Evolutionary conservation across 352 stramenopile species (phyloP).

Genomic region (Globisporangium uncinulatum): DNA sequence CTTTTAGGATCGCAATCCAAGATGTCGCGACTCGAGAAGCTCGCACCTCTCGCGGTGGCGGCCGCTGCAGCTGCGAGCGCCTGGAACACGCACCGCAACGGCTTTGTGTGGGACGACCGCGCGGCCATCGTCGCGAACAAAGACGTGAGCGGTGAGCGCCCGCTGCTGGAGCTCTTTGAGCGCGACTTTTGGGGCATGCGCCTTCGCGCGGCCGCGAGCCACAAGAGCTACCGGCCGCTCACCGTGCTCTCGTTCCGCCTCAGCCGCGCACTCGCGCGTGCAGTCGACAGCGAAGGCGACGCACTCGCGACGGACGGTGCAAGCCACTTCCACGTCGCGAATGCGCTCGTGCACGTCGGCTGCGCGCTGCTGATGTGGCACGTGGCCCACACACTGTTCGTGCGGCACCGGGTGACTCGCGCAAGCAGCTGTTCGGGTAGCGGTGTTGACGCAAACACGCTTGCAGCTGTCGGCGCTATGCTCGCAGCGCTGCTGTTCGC

Average conservation of each 20-base stretch:
- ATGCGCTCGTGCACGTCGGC: slow-evolving; percentile 55
- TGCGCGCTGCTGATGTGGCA: slow-evolving; percentile 56
- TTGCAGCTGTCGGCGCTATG: slow-evolving; percentile 8
- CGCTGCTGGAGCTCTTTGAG: slow-evolving; percentile 33
- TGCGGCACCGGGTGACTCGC: neutral
- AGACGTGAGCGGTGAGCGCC: slow-evolving; percentile 29
- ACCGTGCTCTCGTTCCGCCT: slow-evolving; percentile 62
- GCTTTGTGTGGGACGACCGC: slow-evolving; percentile 86
- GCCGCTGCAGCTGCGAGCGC: slow-evolving; percentile 28
- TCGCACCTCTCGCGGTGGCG: slow-evolving; percentile 9
- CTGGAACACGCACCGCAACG: slow-evolving; percentile 42
- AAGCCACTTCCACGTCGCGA: slow-evolving; percentile 52
- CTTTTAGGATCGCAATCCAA: too few relatives aligned
- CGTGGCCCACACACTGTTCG: slow-evolving; percentile 33
- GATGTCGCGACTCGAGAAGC: too few relatives aligned
- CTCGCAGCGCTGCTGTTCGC: slow-evolving; percentile 82
- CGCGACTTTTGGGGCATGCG: slow-evolving; percentile 83
- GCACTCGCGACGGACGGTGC: slow-evolving; percentile 3
- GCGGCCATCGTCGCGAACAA: slow-evolving; percentile 51
- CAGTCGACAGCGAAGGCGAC: slow-evolving; percentile 7
- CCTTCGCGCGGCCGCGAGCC: slow-evolving; percentile 39
- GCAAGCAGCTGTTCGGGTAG: neutral
- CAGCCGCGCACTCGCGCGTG: slow-evolving; percentile 33
- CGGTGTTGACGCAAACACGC: neutral
- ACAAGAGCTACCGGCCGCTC: slow-evolving; percentile 85